phyloP scores from a whole-genome alignment of 257 asterid species.

The Nicotiana obtusifolia region DNA sequence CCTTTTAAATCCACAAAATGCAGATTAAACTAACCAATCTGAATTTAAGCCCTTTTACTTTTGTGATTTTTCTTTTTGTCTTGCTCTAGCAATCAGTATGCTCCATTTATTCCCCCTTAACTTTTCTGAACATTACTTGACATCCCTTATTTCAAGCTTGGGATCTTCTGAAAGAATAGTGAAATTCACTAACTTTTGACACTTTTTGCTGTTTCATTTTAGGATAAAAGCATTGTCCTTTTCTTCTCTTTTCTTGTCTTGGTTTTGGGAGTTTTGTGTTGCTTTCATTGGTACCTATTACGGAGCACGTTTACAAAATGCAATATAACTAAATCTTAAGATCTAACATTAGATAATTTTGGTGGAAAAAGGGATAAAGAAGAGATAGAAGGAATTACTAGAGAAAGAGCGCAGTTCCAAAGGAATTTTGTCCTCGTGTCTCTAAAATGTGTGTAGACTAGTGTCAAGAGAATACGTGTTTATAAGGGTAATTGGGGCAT shows the following conservation, averaged over 20 bases:
- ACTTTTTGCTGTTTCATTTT: background rate
- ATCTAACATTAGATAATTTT: background rate
- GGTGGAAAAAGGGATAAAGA: background rate
- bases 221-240: constrained; percentile 7
- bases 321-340: background rate
- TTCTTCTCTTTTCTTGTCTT: background rate
- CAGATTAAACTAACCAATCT: background rate
- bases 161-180: background rate
- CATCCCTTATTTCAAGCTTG: background rate
- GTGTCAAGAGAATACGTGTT: background rate
- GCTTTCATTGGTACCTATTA: background rate
- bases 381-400: background rate
- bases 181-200: background rate
- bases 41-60: background rate
- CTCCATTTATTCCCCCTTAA: constrained; percentile 2
- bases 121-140: background rate
- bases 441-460: background rate
- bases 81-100: background rate
- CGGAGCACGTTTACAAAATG: background rate
- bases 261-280: background rate
- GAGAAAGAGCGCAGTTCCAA: background rate
- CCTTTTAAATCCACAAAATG: background rate
- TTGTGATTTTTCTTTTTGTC: constrained; percentile 4
- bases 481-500: constrained; percentile 16
- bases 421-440: background rate